Percentiles rank a stretch among this genome's conserved stretches.
These are phyloP conservation scores for Pyrus hybrid DNA, from an alignment of 331 rosid genomes.

Conservation along the genomic window DNA sequence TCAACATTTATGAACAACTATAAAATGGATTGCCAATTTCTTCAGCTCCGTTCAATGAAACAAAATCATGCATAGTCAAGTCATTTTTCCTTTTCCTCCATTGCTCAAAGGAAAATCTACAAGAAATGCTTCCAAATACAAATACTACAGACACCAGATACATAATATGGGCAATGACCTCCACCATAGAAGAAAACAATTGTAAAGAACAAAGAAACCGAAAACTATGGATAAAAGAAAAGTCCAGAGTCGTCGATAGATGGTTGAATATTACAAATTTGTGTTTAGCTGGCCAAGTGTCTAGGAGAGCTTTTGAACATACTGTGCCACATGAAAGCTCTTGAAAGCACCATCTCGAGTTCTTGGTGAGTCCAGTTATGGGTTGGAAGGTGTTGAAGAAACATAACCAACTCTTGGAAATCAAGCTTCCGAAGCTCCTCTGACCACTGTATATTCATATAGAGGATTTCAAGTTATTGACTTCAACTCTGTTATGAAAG, in stretches of 20 bases:
- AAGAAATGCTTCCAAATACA: background rate
- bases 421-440: slow-evolving; percentile 81
- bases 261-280: slow-evolving; percentile 11
- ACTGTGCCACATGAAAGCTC: slow-evolving; percentile 98
- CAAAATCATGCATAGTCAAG: background rate
- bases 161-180: slow-evolving; percentile 10
- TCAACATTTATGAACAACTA: background rate
- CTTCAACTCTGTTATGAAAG: background rate
- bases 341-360: slow-evolving; percentile 94
- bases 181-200: slow-evolving; percentile 6
- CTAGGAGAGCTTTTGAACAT: slow-evolving; percentile 96
- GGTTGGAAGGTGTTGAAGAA: slow-evolving; percentile 96
- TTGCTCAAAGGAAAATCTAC: slow-evolving; percentile 19
- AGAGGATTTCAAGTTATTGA: background rate
- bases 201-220: background rate
- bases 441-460: slow-evolving; percentile 69
- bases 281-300: slow-evolving; percentile 67
- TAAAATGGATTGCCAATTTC: background rate
- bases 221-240: background rate
- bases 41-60: background rate
- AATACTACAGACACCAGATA: background rate
- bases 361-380: slow-evolving; percentile 85
- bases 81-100: slow-evolving; percentile 3
- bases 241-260: background rate
- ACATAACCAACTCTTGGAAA: slow-evolving; percentile 95